Evolutionary conservation across 2,329 filamentous ascomycete species (phyloP).

Genomic region (Aspergillus neotritici): DNA sequence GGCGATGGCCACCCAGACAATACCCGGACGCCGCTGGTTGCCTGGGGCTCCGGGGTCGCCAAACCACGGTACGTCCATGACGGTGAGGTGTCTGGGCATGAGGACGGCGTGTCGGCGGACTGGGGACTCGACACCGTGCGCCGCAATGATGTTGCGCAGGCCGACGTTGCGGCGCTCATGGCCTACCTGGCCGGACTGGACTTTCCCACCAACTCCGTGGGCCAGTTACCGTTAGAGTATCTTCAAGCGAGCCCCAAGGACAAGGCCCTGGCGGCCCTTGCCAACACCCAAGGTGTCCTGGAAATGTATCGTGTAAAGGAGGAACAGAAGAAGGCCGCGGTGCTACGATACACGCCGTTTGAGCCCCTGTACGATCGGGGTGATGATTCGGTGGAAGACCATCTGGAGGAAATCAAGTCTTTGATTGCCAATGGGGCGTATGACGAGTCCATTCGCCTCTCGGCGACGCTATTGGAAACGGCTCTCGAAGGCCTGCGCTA

Average conservation of each 20-base stretch:
- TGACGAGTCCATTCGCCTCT: constrained; percentile 73
- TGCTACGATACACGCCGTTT: constrained; percentile 74
- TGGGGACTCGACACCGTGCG: constrained; percentile 77
- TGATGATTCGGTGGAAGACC: constrained; percentile 56
- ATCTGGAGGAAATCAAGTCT: constrained; percentile 61
- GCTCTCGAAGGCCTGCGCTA: constrained; percentile 82
- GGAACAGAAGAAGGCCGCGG: constrained; percentile 66
- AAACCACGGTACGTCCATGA: constrained; percentile 57
- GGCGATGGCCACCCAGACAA: constrained; percentile 97
- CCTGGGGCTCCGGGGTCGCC: constrained; percentile 88
- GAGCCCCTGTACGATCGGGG: constrained; percentile 59
- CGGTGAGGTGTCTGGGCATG: constrained; percentile 68
- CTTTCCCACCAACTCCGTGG: constrained; percentile 94
- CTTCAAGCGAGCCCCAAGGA: constrained; percentile 64
- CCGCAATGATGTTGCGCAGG: constrained; percentile 87
- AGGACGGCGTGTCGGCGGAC: constrained; percentile 78
- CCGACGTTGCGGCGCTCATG: constrained; percentile 93
- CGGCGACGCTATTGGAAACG: constrained; percentile 68
- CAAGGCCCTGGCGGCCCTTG: constrained; percentile 77
- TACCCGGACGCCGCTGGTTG: constrained; percentile 85
- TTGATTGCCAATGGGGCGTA: constrained; percentile 62
- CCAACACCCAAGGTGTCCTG: constrained; percentile 79
- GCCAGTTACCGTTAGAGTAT: constrained; percentile 80
- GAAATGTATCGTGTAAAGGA: constrained; percentile 98
- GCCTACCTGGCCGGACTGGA: constrained; percentile 80